Evolutionary conservation across 78 protist species (phyloP).

Genomic region (Isochrysis galbana): DNA sequence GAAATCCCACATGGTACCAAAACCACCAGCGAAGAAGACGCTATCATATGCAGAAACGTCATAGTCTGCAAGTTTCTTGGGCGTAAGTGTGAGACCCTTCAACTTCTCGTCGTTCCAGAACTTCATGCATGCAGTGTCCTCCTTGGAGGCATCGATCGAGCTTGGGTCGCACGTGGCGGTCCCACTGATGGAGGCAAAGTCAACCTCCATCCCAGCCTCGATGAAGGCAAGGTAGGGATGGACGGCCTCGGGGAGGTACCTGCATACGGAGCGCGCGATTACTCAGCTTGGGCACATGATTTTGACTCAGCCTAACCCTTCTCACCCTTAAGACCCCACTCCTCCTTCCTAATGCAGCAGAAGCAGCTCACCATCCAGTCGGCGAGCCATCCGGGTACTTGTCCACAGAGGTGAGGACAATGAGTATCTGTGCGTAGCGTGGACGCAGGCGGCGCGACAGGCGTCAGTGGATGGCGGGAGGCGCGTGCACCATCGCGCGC

Average conservation of each 20-base stretch:
- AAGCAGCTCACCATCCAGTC: too few relatives aligned
- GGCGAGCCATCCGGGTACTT: conserved; percentile 3
- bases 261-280: too few relatives aligned
- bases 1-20: background rate
- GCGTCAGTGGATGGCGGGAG: too few relatives aligned
- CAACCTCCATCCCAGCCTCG: background rate
- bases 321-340: too few relatives aligned
- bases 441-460: too few relatives aligned
- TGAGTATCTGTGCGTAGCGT: too few relatives aligned
- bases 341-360: too few relatives aligned
- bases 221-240: background rate
- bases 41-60: background rate
- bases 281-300: too few relatives aligned
- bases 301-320: too few relatives aligned
- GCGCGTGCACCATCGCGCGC: too few relatives aligned
- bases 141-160: background rate
- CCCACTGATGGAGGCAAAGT: background rate
- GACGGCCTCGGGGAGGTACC: background rate
- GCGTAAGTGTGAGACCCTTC: background rate
- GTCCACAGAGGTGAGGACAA: conserved; percentile 5
- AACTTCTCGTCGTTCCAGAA: background rate
- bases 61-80: background rate
- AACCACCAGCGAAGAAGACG: background rate
- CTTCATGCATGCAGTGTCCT: background rate
- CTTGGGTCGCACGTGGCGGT: background rate